Conservation (phyloP, 1,284 basidiomycete genomes). For the Sporisorium reilianum region DNA sequence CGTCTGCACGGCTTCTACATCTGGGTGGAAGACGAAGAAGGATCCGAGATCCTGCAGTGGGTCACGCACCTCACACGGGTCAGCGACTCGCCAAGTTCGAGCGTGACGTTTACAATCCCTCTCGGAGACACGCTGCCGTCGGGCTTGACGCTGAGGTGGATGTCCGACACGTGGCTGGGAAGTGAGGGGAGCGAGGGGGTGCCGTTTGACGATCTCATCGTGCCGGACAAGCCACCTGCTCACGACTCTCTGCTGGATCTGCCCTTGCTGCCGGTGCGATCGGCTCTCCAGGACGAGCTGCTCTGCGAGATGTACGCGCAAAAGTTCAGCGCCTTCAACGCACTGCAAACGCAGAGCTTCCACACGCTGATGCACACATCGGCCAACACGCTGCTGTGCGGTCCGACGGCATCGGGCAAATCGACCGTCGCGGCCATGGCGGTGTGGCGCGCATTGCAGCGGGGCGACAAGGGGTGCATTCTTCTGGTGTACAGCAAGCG, state of each 20-base stretch:
- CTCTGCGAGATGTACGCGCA: conserved; percentile 57
- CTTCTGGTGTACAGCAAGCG: conserved; percentile 20
- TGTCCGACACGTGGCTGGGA: conserved; percentile 94
- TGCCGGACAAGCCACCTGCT: conserved; percentile 79
- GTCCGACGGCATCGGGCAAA: conserved; percentile 85
- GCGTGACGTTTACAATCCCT: conserved; percentile 68
- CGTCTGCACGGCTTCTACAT: conserved; percentile 89
- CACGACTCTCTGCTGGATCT: conserved; percentile 82
- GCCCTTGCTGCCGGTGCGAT: conserved; percentile 79
- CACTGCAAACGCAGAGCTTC: conserved; percentile 89
- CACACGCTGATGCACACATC: conserved; percentile 83
- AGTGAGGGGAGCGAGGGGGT: conserved; percentile 82
- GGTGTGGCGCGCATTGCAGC: conserved; percentile 36
- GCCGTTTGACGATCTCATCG: conserved; percentile 78
- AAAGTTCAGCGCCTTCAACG: conserved; percentile 78
- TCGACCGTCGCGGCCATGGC: conserved; percentile 74
- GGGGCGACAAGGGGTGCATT: conserved; percentile 15
- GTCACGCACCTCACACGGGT: conserved; percentile 66
- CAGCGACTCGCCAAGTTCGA: conserved; percentile 71
- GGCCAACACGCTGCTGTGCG: conserved; percentile 82
- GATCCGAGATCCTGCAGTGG: conserved; percentile 84
- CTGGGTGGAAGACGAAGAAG: conserved; percentile 91
- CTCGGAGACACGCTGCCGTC: conserved; percentile 67
- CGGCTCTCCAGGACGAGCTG: conserved; percentile 65
- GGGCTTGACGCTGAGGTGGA: conserved; percentile 74